Evolutionary conservation across 179 eudicot species (phyloP).

Genomic region (Monotropa hypopitys): DNA sequence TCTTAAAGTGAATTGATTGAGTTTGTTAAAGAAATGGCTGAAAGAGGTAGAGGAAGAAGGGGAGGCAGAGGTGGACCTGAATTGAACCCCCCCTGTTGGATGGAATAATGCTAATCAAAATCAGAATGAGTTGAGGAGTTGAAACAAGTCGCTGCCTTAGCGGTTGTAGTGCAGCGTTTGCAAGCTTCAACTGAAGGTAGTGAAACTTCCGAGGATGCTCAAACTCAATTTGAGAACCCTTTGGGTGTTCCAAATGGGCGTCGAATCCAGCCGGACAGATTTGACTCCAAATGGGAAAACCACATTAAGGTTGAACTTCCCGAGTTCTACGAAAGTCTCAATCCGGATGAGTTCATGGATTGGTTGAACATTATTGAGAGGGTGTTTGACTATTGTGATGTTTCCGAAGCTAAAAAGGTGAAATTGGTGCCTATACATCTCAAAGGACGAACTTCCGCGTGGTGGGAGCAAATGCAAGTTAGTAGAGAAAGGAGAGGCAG

Average conservation of each 20-base stretch:
- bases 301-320: background rate
- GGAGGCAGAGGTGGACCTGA: too few relatives aligned
- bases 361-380: background rate
- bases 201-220: background rate
- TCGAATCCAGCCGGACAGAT: too few relatives aligned
- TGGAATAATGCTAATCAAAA: too few relatives aligned
- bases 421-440: background rate
- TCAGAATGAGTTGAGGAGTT: background rate
- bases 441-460: background rate
- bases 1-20: too few relatives aligned
- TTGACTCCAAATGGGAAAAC: background rate
- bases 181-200: background rate
- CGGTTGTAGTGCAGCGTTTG: background rate
- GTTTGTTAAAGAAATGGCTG: too few relatives aligned
- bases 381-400: background rate
- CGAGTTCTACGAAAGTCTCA: background rate
- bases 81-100: too few relatives aligned
- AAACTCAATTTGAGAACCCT: background rate
- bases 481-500: background rate
- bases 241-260: background rate
- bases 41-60: too few relatives aligned
- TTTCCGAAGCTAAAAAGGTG: background rate
- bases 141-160: background rate
- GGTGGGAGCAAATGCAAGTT: background rate
- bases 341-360: background rate